These are phyloP conservation scores for Xylariaceae sp. DNA, from an alignment of 2,329 filamentous ascomycete species.

Conservation along the genomic window DNA sequence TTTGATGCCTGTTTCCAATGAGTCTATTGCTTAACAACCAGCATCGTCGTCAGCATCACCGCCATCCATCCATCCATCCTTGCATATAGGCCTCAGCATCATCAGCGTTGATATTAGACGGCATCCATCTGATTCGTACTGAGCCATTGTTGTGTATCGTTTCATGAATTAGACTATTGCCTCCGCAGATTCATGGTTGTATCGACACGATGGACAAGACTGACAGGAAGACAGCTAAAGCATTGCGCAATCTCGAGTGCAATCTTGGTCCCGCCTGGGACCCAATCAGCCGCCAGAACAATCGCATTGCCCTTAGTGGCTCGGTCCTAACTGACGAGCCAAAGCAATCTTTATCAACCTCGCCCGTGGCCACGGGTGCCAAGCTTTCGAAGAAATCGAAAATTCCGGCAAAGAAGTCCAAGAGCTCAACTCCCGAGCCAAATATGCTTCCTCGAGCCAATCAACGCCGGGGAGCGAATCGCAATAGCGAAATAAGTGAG, in stretches of 20 bases:
- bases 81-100: not conserved
- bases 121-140: constrained; percentile 3
- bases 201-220: constrained; percentile 15
- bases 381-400: not conserved
- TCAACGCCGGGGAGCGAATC: constrained; percentile 31
- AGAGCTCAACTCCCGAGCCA: not conserved
- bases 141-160: not conserved
- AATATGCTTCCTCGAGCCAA: constrained; percentile 31
- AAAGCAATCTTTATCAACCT: constrained; percentile 3
- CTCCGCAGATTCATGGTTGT: not conserved
- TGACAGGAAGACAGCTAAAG: constrained; percentile 16
- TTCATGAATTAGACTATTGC: not conserved
- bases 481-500: constrained; percentile 36
- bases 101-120: not conserved
- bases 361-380: not conserved
- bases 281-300: constrained; percentile 13
- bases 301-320: constrained; percentile 3
- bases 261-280: constrained; percentile 22
- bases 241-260: constrained; percentile 19
- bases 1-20: not conserved
- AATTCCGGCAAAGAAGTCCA: not conserved
- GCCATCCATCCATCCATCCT: not conserved
- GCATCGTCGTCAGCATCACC: not conserved
- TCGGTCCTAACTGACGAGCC: not conserved
- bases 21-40: constrained; percentile 1